Evolutionary conservation across 2,329 filamentous ascomycete species (phyloP).

Genomic region (Talaromyces atroroseus): DNA sequence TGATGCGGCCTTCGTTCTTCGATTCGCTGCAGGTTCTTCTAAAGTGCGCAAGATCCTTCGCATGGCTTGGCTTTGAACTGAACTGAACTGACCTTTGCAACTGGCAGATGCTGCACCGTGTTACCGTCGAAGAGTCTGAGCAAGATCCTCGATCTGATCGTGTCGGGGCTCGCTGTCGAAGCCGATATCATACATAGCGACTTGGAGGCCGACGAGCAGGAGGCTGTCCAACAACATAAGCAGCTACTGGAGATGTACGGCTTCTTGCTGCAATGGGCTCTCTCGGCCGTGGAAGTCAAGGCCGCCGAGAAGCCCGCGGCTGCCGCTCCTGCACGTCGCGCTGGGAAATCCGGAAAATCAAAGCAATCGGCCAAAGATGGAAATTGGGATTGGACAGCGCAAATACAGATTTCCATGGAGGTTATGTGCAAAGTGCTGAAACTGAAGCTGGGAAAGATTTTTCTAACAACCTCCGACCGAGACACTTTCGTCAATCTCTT

Average conservation of each 20-base stretch:
- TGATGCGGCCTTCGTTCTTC: slow-evolving; percentile 71
- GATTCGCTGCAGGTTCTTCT: slow-evolving; percentile 93
- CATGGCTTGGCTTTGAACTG: slow-evolving; percentile 34
- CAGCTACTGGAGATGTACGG: slow-evolving; percentile 88
- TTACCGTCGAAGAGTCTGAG: slow-evolving; percentile 78
- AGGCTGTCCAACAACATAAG: slow-evolving; percentile 80
- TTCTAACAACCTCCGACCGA: slow-evolving; percentile 90
- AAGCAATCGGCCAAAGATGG: slow-evolving; percentile 64
- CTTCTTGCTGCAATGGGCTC: slow-evolving; percentile 90
- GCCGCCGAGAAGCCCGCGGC: slow-evolving; percentile 80
- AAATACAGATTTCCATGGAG: slow-evolving; percentile 83
- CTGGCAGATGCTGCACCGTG: slow-evolving; percentile 68
- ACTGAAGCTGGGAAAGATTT: slow-evolving; percentile 85
- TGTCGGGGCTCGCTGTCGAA: slow-evolving; percentile 78
- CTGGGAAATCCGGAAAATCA: slow-evolving; percentile 69
- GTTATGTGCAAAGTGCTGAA: slow-evolving; percentile 95
- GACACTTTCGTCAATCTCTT: slow-evolving; percentile 92
- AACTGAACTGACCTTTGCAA: slow-evolving; percentile 58
- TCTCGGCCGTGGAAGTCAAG: slow-evolving; percentile 90
- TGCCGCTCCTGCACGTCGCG: slow-evolving; percentile 63
- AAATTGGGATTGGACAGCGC: slow-evolving; percentile 80
- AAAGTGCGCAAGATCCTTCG: slow-evolving; percentile 71
- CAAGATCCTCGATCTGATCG: slow-evolving; percentile 87
- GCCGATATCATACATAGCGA: slow-evolving; percentile 81
- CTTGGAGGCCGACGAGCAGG: slow-evolving; percentile 86